Evolutionary conservation across 208 protist genomes (phyloP).

Genomic region (Crithidia brevicula): DNA sequence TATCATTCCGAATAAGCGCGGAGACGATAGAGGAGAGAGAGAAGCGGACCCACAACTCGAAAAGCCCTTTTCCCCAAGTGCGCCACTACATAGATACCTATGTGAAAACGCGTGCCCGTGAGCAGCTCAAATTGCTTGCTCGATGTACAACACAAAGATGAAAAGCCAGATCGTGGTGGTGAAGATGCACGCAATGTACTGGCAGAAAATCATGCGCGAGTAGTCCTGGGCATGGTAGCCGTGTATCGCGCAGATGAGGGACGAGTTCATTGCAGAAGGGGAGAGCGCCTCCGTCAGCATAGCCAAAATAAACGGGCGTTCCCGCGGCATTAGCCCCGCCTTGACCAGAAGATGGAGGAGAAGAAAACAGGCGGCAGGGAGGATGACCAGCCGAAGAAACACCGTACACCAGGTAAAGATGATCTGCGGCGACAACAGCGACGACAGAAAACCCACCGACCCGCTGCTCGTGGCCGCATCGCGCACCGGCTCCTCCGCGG

Average conservation of each 20-base stretch:
- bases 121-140: not conserved
- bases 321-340: constrained; percentile 41
- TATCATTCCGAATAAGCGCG: too few species aligned
- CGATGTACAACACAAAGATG: constrained; percentile 31
- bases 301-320: constrained; percentile 58
- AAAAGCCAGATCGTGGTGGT: constrained; percentile 68
- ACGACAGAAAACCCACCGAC: constrained; percentile 2
- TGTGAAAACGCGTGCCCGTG: too few species aligned
- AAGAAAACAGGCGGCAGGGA: constrained; percentile 57
- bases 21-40: too few species aligned
- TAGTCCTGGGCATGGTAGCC: constrained; percentile 57
- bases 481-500: not conserved
- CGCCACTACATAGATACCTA: too few species aligned
- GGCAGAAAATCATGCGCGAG: constrained; percentile 63
- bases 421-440: constrained; percentile 17
- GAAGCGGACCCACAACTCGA: too few species aligned
- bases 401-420: constrained; percentile 45
- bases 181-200: constrained; percentile 61
- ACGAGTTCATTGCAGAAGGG: constrained; percentile 67
- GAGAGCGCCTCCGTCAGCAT: constrained; percentile 67
- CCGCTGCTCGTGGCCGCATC: not conserved
- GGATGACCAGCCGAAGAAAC: constrained; percentile 54
- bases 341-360: constrained; percentile 56
- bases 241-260: constrained; percentile 64
- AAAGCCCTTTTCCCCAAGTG: too few species aligned